These are phyloP conservation scores for Peronospora farinosa DNA, from an alignment of 352 stramenopile species.

Conservation along the genomic window DNA sequence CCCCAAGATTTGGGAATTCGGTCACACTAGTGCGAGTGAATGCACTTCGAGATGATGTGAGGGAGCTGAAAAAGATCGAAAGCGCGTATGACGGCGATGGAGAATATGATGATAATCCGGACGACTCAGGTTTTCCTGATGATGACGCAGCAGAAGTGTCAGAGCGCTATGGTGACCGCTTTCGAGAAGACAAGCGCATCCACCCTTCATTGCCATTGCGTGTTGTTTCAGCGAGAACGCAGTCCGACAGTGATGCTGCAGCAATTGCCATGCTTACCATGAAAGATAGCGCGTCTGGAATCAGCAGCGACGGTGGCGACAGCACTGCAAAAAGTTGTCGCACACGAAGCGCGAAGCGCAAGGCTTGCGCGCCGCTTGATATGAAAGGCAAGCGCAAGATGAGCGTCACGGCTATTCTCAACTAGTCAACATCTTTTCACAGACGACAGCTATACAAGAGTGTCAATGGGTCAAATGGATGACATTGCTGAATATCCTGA, in stretches of 20 bases:
- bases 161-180: constrained; percentile 20
- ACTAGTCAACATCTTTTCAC: constrained; percentile 32
- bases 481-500: constrained; percentile 9
- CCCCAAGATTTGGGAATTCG: constrained; percentile 41
- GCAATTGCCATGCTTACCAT: constrained; percentile 77
- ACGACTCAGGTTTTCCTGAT: constrained; percentile 40
- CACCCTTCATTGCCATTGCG: constrained; percentile 19
- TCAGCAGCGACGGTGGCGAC: constrained; percentile 41
- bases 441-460: constrained; percentile 5
- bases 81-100: constrained; percentile 60
- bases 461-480: constrained; percentile 7
- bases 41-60: constrained; percentile 64
- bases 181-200: constrained; percentile 23
- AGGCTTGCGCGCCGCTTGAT: constrained; percentile 55
- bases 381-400: constrained; percentile 80
- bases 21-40: constrained; percentile 73
- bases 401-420: constrained; percentile 84
- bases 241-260: constrained; percentile 74
- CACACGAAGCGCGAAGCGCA: constrained; percentile 47
- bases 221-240: constrained; percentile 25
- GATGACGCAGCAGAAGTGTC: constrained; percentile 25
- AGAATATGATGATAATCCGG: constrained; percentile 53
- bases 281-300: constrained; percentile 48
- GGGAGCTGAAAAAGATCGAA: constrained; percentile 63
- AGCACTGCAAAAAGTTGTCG: constrained; percentile 29